Base-by-base conservation (phyloP, 495 filamentous ascomycete species). In the Penicillium atrosanguineum region DNA sequence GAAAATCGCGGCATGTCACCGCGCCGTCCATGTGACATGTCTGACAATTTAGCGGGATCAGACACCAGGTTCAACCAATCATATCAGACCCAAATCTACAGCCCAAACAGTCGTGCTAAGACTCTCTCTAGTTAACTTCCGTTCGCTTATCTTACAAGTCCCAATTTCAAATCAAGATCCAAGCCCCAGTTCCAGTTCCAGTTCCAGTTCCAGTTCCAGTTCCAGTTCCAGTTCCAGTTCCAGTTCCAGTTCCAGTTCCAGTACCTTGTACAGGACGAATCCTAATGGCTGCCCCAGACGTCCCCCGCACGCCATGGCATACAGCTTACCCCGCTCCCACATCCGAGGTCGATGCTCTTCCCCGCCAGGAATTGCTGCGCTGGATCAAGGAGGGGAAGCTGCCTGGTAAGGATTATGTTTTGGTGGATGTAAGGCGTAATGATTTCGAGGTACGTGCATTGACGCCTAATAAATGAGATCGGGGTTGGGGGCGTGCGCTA, bases 371-470 rank as follows among this genome's bases (percentile, higher is more conserved):
- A 3, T 47, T 81, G 8, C 56, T 79, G 6, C 52, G 63, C 44
- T 72, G 75, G 69, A 56, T 81, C 34, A 42, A 56, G 5, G 57
- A 68, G 9, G 73, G 69, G 29, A 70, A 69, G 45, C 37, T 56
- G n/a, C 46, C 69, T 1, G 77, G 76, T 1, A 68, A 71, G 52
- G 75, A 81, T 52, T 88, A 81, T 55, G 55, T 87, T 1, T 71
- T 89, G 14, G 78, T 88, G 14, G 85, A 88, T 59, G 56, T 89
- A 26, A 74, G 86, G 7, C 71, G 84, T 9, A 79, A 62, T 7
- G 86, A 89, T 55, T 79, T 80, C 49, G 82, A 86, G 74, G 83
- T 84, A 64, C 12, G 11, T 15, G 51, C 23, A 29, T 44, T 52
- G 34, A 48, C 42, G 1, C 18, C 29, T n/a, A 19, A 42, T 14